Base-by-base conservation (phyloP, 2,329 filamentous ascomycete species). In the Blastomyces gilchristii region DNA sequence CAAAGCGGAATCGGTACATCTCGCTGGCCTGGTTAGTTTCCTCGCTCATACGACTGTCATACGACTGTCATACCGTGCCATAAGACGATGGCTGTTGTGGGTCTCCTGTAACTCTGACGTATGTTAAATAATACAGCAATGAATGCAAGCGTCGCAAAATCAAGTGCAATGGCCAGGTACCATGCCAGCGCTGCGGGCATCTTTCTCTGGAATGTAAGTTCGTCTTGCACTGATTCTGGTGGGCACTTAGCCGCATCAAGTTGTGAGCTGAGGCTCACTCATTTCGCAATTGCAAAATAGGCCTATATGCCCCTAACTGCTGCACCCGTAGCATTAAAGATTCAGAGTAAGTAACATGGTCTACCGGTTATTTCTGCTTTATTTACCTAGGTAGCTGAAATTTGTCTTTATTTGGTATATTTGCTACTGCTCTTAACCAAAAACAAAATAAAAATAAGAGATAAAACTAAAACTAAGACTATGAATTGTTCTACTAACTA, bases 261-360 rank as follows among this genome's bases (percentile, higher is more conserved):
- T 8, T 59, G 5, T 59, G 34, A 37, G 18, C 56, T 31, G 25
- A 58, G 25, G 56, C n/a, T 22, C n/a, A 22, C 56, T 58, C 41
- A 47, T 34, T 41, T 57, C 60, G 43, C 11, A 6, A 31, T 31
- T 49, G 56, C 39, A 25, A 31, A 31, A 43, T n/a, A 78, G 76
- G 83, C 71, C 75, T 84, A 64, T 87, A 87, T 76, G 83, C 84
- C 65, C 84, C 85, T 5, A 87, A 87, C 70, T 87, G 85, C 77
- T 87, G 85, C 73, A 80, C 76, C 66, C 92, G 85, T 78, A 91
- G 85, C 74, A 91, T 96, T 81, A 94, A 93, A 75, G 92, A 97
- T 70, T 91, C 91, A 57, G 90, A 95, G 79, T 83, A 74, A 64
- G 80, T 25, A 6, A 43, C 6, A 47, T 37, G 22, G 47, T 50